Evolutionary conservation across 129 eudicot species (phyloP), one percentile per base, ranked within the genome.

Genomic region (Flaveria brownii): DNA sequence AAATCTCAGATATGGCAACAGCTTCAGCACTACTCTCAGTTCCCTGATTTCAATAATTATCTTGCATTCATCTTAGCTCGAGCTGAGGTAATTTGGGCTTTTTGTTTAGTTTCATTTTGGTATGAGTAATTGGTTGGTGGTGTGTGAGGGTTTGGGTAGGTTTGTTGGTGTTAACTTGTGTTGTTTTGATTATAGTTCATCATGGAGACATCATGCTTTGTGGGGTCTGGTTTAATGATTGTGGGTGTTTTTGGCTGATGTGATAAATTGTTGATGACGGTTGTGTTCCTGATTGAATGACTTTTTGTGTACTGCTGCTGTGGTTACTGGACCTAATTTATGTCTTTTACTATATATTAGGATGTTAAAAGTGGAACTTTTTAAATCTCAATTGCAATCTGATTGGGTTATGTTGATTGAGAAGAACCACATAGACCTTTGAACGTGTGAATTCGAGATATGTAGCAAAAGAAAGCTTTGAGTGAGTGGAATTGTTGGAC

Each of bases 41-140:
- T 84, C 71, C 97, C 99, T 47, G 99, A 94, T 86, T 94, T 94
- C 80, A 94, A 94, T 79, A 94, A 94, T 68, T 91, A 94, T 49
- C 98, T 94, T 47, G 87, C 96, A 39, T 94, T 91, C 78, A 94
- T 94, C 70, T 82, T 94, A 46, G 87, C 96, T 11, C 93, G 85
- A 42, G 97, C 96, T 41, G 89, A 91, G 92, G 98, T 94, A 55
- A 26, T 25, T 51, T 45, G 18, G 33, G 5, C 30, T 16, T 59
- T 0, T 50, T 54, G 23, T 17, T 9, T 13, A 3, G 28, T 36
- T 52, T 52, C 8, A 6, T 15, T 28, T 42, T 26, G 6, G 6
- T 68, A 20, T 9, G 45, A 9, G 41, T 8, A 39, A 26, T 30
- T 7, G 61, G 1, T 28, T 20, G 72, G 52, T 68, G 55, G 18